A percentile compares a stretch with the other conserved stretches of the same genome.
phyloP scores from a whole-genome alignment of 495 filamentous ascomycete species.

The Letharia columbiana region DNA sequence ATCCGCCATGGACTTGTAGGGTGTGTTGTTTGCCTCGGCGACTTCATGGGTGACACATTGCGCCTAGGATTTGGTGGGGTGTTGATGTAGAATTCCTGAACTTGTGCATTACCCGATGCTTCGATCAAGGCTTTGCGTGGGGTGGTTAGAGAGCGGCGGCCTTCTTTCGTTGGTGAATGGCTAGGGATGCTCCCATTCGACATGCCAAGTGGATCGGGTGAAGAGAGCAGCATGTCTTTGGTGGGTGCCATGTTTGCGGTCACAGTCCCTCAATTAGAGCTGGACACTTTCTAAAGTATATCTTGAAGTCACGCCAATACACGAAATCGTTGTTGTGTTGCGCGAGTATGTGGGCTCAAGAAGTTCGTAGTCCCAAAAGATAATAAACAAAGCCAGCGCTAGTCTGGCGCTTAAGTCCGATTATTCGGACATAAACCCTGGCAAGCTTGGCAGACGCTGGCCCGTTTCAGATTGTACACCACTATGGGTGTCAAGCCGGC shows the following conservation, averaged over 20 bases:
- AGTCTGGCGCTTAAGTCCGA: neutral
- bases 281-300: neutral
- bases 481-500: no score
- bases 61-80: conserved; percentile 16
- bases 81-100: conserved; percentile 22
- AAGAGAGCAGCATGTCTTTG: conserved; percentile 9
- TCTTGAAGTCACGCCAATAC: neutral
- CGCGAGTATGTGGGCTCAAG: neutral
- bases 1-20: conserved; percentile 48
- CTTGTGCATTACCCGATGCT: conserved; percentile 19
- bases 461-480: no score
- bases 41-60: conserved; percentile 13
- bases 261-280: neutral
- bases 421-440: neutral
- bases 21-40: conserved; percentile 29
- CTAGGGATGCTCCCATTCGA: conserved; percentile 11
- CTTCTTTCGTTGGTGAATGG: conserved; percentile 11
- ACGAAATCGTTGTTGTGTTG: neutral
- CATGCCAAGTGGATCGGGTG: conserved; percentile 19
- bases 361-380: neutral
- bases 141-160: conserved; percentile 8
- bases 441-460: neutral
- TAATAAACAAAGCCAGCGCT: conserved; percentile 1
- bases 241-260: conserved; percentile 1
- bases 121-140: conserved; percentile 19